Evolutionary conservation across 1,284 basidiomycete species (phyloP).

Genomic region (Apiotrichum laibachii): DNA sequence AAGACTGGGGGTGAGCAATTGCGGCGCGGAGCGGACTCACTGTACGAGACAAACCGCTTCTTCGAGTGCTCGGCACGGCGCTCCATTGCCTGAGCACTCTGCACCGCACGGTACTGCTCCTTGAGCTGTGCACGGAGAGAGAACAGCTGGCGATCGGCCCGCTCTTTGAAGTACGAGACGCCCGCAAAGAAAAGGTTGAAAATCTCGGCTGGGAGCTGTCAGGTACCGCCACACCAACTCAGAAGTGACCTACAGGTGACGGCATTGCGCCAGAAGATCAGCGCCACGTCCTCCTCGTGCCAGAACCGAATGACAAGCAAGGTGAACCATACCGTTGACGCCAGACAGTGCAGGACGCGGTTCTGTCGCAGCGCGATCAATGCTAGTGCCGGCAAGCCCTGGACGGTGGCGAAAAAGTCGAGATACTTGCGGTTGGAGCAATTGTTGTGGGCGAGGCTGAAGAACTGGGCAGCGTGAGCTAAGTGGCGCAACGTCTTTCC

Average conservation of each 20-base stretch:
- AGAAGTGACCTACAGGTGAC: background rate
- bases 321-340: constrained; percentile 59
- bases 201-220: constrained; percentile 28
- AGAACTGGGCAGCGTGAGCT: background rate
- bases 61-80: constrained; percentile 72
- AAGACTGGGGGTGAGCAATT: constrained; percentile 27
- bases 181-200: constrained; percentile 47
- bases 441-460: background rate
- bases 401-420: constrained; percentile 9
- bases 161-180: constrained; percentile 47
- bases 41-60: constrained; percentile 74
- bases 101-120: constrained; percentile 67
- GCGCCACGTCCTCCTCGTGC: background rate
- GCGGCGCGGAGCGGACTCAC: constrained; percentile 53
- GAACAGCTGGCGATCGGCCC: constrained; percentile 62
- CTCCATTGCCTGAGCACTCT: constrained; percentile 81
- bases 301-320: constrained; percentile 2
- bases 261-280: background rate
- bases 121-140: constrained; percentile 69
- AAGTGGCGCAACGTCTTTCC: background rate
- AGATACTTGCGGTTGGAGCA: constrained; percentile 8
- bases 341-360: constrained; percentile 64
- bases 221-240: background rate
- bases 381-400: constrained; percentile 68
- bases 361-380: constrained; percentile 71